Conservation (phyloP, 2,329 filamentous ascomycete species). For the Graphilbum fragrans region DNA sequence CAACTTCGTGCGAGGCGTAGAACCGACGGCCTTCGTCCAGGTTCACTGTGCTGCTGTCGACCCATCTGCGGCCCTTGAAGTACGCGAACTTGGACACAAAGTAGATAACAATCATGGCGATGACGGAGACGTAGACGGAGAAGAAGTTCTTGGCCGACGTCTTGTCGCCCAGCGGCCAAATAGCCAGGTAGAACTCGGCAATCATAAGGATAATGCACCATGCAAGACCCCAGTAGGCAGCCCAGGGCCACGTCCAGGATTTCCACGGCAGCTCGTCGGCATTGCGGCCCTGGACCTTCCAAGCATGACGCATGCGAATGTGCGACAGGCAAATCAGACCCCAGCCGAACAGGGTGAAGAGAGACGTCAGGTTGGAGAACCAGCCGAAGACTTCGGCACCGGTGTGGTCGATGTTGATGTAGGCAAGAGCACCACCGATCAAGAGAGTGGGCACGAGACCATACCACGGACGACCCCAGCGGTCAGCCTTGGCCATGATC, state of each 20-base stretch:
- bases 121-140: slow-evolving; percentile 2
- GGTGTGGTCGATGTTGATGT: slow-evolving; percentile 7
- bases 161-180: slow-evolving; percentile 2
- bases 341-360: slow-evolving; percentile 5
- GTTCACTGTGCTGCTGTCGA: neutral
- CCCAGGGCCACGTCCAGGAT: slow-evolving; percentile 4
- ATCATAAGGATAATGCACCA: slow-evolving; percentile 3
- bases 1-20: neutral
- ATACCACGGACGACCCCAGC: slow-evolving; percentile 6
- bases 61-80: slow-evolving; percentile 1
- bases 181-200: slow-evolving; percentile 2
- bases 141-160: slow-evolving; percentile 1
- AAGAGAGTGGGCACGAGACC: slow-evolving; percentile 4
- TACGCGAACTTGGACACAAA: slow-evolving; percentile 2
- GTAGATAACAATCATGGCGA: slow-evolving; percentile 4
- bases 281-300: slow-evolving; percentile 2
- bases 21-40: slow-evolving; percentile 1
- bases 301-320: slow-evolving; percentile 2
- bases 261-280: slow-evolving; percentile 1
- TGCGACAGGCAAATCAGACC: slow-evolving; percentile 5
- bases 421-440: slow-evolving; percentile 3
- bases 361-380: slow-evolving; percentile 5
- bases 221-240: slow-evolving; percentile 6
- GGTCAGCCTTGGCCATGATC: slow-evolving; percentile 1
- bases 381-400: slow-evolving; percentile 7